Conservation (phyloP, 1,139 yeast genomes). For the Taphrina flavorubra region DNA sequence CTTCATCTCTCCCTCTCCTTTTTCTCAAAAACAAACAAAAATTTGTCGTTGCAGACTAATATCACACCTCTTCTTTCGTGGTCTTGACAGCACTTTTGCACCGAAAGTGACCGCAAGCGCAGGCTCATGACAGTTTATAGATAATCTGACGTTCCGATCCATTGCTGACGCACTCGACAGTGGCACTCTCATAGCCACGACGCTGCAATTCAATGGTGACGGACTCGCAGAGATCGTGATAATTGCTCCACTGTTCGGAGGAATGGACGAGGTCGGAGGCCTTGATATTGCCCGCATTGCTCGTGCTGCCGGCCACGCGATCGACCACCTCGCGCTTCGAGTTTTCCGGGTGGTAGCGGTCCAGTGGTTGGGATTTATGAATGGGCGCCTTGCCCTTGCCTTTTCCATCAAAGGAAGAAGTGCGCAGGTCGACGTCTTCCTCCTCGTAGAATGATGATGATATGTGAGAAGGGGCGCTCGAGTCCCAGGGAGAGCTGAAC, state of each 20-base stretch:
- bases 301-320: slow-evolving; percentile 21
- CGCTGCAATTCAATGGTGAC: slow-evolving; percentile 10
- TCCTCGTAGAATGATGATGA: slow-evolving; percentile 13
- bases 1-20: no score
- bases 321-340: slow-evolving; percentile 34
- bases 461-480: slow-evolving; percentile 1
- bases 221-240: slow-evolving; percentile 27
- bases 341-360: slow-evolving; percentile 37
- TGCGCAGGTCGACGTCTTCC: not conserved
- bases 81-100: not conserved
- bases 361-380: slow-evolving; percentile 8
- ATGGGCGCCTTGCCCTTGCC: slow-evolving; percentile 11
- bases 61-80: not conserved
- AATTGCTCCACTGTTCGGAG: slow-evolving; percentile 37
- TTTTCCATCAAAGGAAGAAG: slow-evolving; percentile 31
- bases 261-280: slow-evolving; percentile 28
- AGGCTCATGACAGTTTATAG: slow-evolving; percentile 6
- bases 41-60: no score
- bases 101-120: not conserved
- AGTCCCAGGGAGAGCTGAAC: slow-evolving; percentile 7
- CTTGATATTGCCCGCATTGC: slow-evolving; percentile 18
- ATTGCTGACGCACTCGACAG: slow-evolving; percentile 21
- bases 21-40: no score
- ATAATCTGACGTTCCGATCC: slow-evolving; percentile 7
- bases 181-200: slow-evolving; percentile 1